Conservation (phyloP, 805 yeast species). For the Starmerella gropengiesseri region DNA sequence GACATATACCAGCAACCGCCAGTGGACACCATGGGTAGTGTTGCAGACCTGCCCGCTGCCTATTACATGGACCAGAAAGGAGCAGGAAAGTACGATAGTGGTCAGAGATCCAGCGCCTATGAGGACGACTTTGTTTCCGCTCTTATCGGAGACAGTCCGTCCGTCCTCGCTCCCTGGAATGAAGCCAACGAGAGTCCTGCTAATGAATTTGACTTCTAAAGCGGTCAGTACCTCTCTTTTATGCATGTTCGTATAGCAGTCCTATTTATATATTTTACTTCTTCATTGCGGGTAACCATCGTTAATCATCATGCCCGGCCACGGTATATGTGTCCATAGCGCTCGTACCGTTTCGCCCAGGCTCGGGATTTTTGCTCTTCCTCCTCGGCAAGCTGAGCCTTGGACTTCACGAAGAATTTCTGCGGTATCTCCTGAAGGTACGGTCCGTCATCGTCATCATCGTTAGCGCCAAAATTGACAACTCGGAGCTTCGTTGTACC, state of each 20-base stretch:
- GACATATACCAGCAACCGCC: slow-evolving; percentile 14
- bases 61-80: slow-evolving; percentile 11
- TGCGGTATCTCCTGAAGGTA: not conserved
- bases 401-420: slow-evolving; percentile 19
- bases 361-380: slow-evolving; percentile 13
- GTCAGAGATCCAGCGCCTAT: not conserved
- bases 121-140: slow-evolving; percentile 7
- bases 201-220: not conserved
- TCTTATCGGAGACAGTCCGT: slow-evolving; percentile 1
- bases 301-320: too few relatives aligned
- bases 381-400: slow-evolving; percentile 22
- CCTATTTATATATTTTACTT: not conserved
- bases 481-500: slow-evolving; percentile 19
- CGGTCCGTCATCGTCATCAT: not conserved
- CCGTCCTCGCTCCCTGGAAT: slow-evolving; percentile 4
- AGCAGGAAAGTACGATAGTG: slow-evolving; percentile 1
- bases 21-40: slow-evolving; percentile 5
- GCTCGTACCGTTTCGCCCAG: slow-evolving; percentile 16
- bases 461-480: slow-evolving; percentile 15
- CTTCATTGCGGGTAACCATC: too few relatives aligned
- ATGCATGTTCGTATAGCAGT: too few relatives aligned
- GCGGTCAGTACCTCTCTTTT: not conserved
- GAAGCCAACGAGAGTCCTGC: slow-evolving; percentile 2
- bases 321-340: slow-evolving; percentile 19
- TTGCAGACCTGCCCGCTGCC: slow-evolving; percentile 15